Conservation (phyloP, 352 stramenopile species). For the Phytophthora idaei region DNA sequence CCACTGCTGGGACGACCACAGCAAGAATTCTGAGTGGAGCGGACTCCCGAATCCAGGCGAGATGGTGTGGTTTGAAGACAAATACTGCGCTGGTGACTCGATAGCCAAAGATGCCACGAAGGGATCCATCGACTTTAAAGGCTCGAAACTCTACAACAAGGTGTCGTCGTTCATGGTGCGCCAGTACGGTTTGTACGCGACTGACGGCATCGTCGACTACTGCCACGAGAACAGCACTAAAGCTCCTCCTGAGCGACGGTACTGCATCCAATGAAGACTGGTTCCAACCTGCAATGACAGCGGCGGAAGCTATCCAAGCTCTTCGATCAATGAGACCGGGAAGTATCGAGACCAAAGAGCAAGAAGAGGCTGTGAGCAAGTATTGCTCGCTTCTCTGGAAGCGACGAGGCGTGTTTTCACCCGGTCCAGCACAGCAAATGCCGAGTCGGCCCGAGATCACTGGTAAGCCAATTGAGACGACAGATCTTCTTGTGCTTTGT, state of each 20-base stretch:
- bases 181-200: no score
- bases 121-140: no score
- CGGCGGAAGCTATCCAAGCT: conserved; percentile 44
- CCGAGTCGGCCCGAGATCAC: conserved; percentile 41
- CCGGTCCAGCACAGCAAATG: conserved; percentile 30
- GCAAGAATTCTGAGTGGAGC: conserved; percentile 1
- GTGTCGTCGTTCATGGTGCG: no score
- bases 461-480: conserved; percentile 34
- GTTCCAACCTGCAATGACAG: conserved; percentile 55
- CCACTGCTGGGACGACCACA: conserved; percentile 13
- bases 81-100: no score
- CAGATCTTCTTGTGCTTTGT: conserved; percentile 64
- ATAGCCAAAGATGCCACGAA: no score
- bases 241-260: conserved; percentile 3
- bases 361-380: conserved; percentile 47
- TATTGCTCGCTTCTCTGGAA: conserved; percentile 72
- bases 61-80: neutral
- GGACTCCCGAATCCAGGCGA: neutral
- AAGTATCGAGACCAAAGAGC: conserved; percentile 62
- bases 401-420: conserved; percentile 43
- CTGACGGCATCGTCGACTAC: no score
- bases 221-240: neutral
- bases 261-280: neutral
- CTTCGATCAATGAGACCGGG: conserved; percentile 53
- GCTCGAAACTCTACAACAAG: no score